Evolutionary conservation across 106 monocot genomes (phyloP), one percentile per base, ranked within the genome.

Genomic region (Dendrobium huoshanense): DNA sequence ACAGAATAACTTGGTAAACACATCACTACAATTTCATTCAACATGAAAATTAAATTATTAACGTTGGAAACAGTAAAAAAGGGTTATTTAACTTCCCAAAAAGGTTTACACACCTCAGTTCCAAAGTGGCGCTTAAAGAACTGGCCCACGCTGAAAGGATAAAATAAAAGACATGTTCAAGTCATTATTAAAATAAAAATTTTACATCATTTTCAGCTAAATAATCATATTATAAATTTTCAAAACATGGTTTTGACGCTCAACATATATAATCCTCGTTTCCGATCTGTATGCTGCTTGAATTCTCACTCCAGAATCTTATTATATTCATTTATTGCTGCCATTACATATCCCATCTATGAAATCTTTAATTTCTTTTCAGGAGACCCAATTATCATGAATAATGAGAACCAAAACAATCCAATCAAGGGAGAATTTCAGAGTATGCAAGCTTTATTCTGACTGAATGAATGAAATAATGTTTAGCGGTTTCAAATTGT

Each of bases 51-150:
- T 5, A 72, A 8, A 43, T 43, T 41, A 59, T 61, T 31, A 76
- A 76, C 42, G 20, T 48, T 31, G 3, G 8, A 56, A 67, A 67
- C 41, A 67, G 45, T 16, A 82, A 41, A 67, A 45, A 49, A 48
- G 42, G 8, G 22, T 61, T 70, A 33, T 70, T n/a, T 31, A 70
- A 70, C 37, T 42, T 24, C 20, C 67, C 15, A 83, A 79, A 55
- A 42, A 64, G 73, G 27, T 67, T 29, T 29, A 78, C 80, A 51
- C 82, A 94, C 98, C 92, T 98, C 98, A 86, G 79, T 87, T 84
- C 98, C 98, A 91, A 98, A 95, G 80, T 95, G 98, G 47, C 98
- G 92, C 79, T 84, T 79, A 89, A 98, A 95, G 78, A 98, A 98
- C 70, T 88, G 86, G 72, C 92, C 88, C 24, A 98, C 98, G 77